Evolutionary conservation across 345 rosid species (phyloP).

Genomic region (Populus simonii): DNA sequence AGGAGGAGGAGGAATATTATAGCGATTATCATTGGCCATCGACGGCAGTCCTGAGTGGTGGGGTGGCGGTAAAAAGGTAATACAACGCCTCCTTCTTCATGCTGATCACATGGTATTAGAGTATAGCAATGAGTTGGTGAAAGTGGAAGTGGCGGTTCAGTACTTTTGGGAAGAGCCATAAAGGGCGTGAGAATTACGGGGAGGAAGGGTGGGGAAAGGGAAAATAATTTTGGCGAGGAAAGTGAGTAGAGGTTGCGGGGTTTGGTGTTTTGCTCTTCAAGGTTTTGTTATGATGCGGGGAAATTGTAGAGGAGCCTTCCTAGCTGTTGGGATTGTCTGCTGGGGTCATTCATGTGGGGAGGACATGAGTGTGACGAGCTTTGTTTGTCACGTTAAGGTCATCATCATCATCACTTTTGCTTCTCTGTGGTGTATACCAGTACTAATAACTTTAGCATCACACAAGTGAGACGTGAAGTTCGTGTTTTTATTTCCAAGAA

Average conservation of each 20-base stretch:
- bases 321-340: neutral
- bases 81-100: conserved; percentile 29
- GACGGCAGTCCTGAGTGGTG: conserved; percentile 1
- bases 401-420: neutral
- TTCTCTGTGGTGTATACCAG: too few species aligned
- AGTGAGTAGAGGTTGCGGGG: conserved; percentile 8
- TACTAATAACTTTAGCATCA: neutral
- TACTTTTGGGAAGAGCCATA: conserved; percentile 19
- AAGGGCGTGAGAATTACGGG: conserved; percentile 7
- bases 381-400: neutral
- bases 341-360: too few species aligned
- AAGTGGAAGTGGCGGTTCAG: neutral
- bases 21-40: conserved; percentile 28
- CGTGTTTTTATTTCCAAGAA: neutral
- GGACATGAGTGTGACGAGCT: neutral
- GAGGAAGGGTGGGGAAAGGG: conserved; percentile 13
- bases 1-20: conserved; percentile 31
- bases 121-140: conserved; percentile 21
- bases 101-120: conserved; percentile 22
- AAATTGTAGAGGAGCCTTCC: conserved; percentile 17
- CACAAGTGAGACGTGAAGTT: neutral
- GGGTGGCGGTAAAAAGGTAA: conserved; percentile 8
- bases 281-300: conserved; percentile 10
- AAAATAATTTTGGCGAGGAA: conserved; percentile 7
- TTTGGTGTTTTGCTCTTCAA: conserved; percentile 22